A percentile compares a stretch with the other conserved stretches of the same genome.
Evolutionary conservation across 225 moss, liverwort and hornwort genomes (phyloP).

Genomic region (Polytrichum commune): DNA sequence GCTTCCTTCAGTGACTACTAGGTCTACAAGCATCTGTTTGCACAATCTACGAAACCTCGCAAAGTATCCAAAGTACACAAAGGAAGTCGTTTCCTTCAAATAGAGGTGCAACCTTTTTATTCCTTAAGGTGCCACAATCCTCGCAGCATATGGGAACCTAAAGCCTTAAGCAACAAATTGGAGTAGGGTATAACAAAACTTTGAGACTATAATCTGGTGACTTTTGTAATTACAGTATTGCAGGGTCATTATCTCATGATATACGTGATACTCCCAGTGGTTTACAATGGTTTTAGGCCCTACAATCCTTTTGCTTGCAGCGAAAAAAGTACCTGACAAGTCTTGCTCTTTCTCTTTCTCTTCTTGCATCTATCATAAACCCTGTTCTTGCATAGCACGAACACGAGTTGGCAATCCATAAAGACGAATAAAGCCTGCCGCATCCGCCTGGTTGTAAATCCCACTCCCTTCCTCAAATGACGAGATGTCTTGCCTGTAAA

Average conservation of each 20-base stretch:
- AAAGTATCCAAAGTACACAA: too few relatives aligned
- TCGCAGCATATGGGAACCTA: too few relatives aligned
- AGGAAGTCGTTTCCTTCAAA: too few relatives aligned
- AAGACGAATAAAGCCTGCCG: slow-evolving; percentile 86
- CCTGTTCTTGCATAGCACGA: slow-evolving; percentile 64
- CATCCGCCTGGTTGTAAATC: slow-evolving; percentile 90
- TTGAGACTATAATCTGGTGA: background rate
- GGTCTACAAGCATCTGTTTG: too few relatives aligned
- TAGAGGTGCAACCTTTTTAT: too few relatives aligned
- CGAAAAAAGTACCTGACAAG: background rate
- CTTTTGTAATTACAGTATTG: background rate
- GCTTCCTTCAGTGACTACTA: too few relatives aligned
- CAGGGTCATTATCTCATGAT: background rate
- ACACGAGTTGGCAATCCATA: slow-evolving; percentile 88
- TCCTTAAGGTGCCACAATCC: too few relatives aligned
- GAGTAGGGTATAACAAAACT: background rate
- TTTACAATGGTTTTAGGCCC: background rate
- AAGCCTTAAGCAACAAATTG: too few relatives aligned
- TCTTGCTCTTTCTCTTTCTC: background rate
- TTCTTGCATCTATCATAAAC: slow-evolving; percentile 6
- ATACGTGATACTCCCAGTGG: background rate
- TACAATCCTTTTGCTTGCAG: background rate
- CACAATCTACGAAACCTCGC: too few relatives aligned
- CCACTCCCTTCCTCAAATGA: slow-evolving; percentile 97
- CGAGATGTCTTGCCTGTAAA: slow-evolving; percentile 90